Evolutionary conservation across 1,284 basidiomycete genomes (phyloP).

Genomic region (Ceratobasidium sp.): DNA sequence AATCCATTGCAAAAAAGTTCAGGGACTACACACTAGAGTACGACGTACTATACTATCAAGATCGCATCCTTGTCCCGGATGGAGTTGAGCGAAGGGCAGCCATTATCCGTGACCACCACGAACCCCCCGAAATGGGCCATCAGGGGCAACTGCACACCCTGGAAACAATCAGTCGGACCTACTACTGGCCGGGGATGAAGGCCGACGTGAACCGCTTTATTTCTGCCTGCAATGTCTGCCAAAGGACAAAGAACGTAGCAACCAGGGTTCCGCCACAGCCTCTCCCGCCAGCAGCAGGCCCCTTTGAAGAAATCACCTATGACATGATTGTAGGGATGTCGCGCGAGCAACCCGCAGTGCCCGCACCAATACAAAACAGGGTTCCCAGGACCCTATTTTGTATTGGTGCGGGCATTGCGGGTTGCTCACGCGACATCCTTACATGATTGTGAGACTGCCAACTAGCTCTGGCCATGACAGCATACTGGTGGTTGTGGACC

Average conservation of each 20-base stretch:
- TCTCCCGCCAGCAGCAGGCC: constrained; percentile 45
- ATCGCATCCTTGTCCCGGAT: constrained; percentile 44
- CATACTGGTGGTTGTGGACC: constrained; percentile 54
- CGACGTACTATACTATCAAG: constrained; percentile 29
- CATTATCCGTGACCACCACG: constrained; percentile 25
- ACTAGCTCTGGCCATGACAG: constrained; percentile 49
- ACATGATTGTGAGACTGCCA: constrained; percentile 54
- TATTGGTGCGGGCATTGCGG: too few relatives aligned
- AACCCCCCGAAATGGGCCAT: constrained; percentile 40
- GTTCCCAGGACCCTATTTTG: too few relatives aligned
- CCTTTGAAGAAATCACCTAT: constrained; percentile 53
- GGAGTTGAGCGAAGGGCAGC: constrained; percentile 2
- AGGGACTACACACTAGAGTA: not conserved
- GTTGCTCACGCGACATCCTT: too few relatives aligned
- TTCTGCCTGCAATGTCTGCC: constrained; percentile 47
- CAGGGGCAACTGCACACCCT: constrained; percentile 36
- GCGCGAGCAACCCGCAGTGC: too few relatives aligned
- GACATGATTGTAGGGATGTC: too few relatives aligned
- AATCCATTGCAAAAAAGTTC: too few relatives aligned
- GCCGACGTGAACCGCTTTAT: constrained; percentile 44
- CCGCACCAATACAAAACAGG: too few relatives aligned
- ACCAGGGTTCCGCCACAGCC: too few relatives aligned
- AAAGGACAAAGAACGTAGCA: constrained; percentile 48
- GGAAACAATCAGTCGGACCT: constrained; percentile 33
- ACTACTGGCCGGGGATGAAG: constrained; percentile 46